A percentile compares a stretch with the other conserved stretches of the same genome.
These are phyloP conservation scores for Solanum peruvianum DNA, from an alignment of 257 asterid species.

Conservation along the genomic window DNA sequence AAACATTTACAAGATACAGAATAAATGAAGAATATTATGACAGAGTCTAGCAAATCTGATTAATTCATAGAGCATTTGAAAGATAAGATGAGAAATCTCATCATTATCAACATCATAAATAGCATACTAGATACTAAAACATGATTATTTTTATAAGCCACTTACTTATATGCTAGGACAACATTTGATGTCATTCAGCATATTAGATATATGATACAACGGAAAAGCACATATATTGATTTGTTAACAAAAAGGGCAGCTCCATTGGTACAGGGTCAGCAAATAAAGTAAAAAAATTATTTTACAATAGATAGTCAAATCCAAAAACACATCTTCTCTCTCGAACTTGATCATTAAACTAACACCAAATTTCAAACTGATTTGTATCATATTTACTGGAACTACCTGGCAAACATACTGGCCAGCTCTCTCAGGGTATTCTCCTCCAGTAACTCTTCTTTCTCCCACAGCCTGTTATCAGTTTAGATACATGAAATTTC, in stretches of 20 bases:
- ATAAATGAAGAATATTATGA: background rate
- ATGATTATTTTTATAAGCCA: background rate
- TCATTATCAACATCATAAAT: background rate
- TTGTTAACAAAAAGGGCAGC: background rate
- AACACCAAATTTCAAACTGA: background rate
- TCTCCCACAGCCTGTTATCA: constrained; percentile 37
- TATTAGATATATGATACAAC: background rate
- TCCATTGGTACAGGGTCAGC: background rate
- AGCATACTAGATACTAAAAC: background rate
- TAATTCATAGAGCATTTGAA: background rate
- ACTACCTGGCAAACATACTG: constrained; percentile 66
- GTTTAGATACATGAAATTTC: background rate
- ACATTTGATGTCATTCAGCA: background rate
- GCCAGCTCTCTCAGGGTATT: constrained; percentile 52
- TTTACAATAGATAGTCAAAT: background rate
- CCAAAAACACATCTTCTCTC: background rate
- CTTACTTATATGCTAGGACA: background rate
- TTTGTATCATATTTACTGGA: background rate
- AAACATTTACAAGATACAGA: background rate
- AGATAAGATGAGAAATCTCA: background rate
- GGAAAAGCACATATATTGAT: background rate
- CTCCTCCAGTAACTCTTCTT: constrained; percentile 32
- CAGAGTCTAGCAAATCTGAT: background rate
- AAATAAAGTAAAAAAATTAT: background rate
- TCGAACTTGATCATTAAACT: background rate